phyloP scores from a whole-genome alignment of 208 protist species.

The Trypanosoma boissoni region DNA sequence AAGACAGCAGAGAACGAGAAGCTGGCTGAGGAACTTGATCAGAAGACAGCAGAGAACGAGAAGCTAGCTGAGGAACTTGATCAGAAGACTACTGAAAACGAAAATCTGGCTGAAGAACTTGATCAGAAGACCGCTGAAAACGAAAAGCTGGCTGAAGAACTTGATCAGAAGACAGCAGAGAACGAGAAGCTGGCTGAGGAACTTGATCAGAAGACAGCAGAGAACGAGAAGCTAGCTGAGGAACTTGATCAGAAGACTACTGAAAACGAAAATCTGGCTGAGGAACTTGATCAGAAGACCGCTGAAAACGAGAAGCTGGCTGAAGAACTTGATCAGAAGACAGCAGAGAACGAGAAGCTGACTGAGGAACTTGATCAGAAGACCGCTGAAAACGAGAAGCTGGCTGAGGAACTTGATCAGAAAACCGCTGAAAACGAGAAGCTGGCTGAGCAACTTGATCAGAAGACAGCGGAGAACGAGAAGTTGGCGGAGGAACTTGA shows the following conservation, averaged over 20 bases:
- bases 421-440: slow-evolving; percentile 28
- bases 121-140: slow-evolving; percentile 20
- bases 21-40: slow-evolving; percentile 28
- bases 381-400: slow-evolving; percentile 24
- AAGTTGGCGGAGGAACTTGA: slow-evolving; percentile 18
- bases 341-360: slow-evolving; percentile 33
- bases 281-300: slow-evolving; percentile 21
- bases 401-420: slow-evolving; percentile 28
- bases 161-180: slow-evolving; percentile 11
- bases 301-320: slow-evolving; percentile 38
- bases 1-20: slow-evolving; percentile 28
- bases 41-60: slow-evolving; percentile 30
- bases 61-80: slow-evolving; percentile 28
- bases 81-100: slow-evolving; percentile 19
- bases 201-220: slow-evolving; percentile 29
- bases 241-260: slow-evolving; percentile 38
- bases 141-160: slow-evolving; percentile 20
- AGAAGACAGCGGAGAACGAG: slow-evolving; percentile 23
- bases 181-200: slow-evolving; percentile 29
- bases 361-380: slow-evolving; percentile 23
- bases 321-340: slow-evolving; percentile 22
- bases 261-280: slow-evolving; percentile 29
- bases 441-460: slow-evolving; percentile 24
- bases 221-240: slow-evolving; percentile 35
- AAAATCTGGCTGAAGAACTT: slow-evolving; percentile 29